A percentile compares a stretch with the other conserved stretches of the same genome.
Evolutionary conservation across 2,329 filamentous ascomycete genomes (phyloP).

Genomic region (Fusarium goolgardi): DNA sequence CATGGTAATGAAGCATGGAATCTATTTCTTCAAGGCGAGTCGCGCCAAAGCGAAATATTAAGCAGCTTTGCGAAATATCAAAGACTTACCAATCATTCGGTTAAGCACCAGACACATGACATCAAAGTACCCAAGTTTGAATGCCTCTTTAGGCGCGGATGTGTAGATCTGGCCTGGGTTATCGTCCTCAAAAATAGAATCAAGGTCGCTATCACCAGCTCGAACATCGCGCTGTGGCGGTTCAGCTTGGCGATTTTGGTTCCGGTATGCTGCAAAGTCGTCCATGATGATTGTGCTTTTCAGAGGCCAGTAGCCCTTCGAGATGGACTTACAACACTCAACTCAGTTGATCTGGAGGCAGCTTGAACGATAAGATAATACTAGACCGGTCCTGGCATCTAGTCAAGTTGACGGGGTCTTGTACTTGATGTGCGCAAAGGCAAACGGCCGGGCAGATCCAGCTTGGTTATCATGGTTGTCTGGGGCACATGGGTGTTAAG

Average conservation of each 20-base stretch:
- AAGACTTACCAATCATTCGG: slow-evolving; percentile 53
- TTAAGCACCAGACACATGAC: slow-evolving; percentile 53
- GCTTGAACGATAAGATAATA: slow-evolving; percentile 5
- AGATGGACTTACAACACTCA: neutral
- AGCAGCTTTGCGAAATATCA: neutral
- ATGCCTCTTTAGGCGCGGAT: slow-evolving; percentile 50
- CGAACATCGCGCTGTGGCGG: slow-evolving; percentile 13
- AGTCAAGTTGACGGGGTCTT: slow-evolving; percentile 2
- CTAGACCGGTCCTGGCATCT: slow-evolving; percentile 16
- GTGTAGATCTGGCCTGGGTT: slow-evolving; percentile 50
- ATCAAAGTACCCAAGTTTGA: slow-evolving; percentile 53
- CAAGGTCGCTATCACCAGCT: slow-evolving; percentile 38
- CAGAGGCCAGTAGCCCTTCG: neutral
- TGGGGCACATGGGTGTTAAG: slow-evolving; percentile 42
- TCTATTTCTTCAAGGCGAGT: neutral
- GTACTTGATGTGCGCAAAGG: slow-evolving; percentile 1
- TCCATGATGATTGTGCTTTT: slow-evolving; percentile 45
- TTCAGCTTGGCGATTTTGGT: slow-evolving; percentile 17
- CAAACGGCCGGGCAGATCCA: slow-evolving; percentile 2
- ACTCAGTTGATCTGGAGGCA: neutral
- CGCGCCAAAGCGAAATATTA: neutral
- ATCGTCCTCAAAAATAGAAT: slow-evolving; percentile 27
- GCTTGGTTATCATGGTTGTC: slow-evolving; percentile 1
- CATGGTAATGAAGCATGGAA: neutral
- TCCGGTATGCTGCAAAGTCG: slow-evolving; percentile 44